Evolutionary conservation across 257 asterid genomes (phyloP).

Genomic region (Scutellaria minor): DNA sequence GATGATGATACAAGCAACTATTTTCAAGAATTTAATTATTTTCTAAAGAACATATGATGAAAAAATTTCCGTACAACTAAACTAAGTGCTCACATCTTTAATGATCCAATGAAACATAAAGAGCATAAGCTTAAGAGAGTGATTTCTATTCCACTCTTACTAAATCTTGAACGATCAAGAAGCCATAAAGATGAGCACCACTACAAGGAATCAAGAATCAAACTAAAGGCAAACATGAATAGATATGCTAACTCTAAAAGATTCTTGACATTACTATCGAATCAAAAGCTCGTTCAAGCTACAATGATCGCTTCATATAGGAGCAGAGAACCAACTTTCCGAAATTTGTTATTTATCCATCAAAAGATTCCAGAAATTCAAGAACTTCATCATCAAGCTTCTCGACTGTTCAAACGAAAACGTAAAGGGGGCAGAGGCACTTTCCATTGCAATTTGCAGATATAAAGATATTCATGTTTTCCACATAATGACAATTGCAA

Average conservation of each 20-base stretch:
- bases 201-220: slow-evolving; percentile 41
- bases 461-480: slow-evolving; percentile 17
- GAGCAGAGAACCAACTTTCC: slow-evolving; percentile 24
- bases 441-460: slow-evolving; percentile 30
- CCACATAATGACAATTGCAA: slow-evolving; percentile 12
- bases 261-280: slow-evolving; percentile 26
- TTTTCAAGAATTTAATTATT: background rate
- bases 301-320: slow-evolving; percentile 10
- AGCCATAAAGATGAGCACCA: slow-evolving; percentile 37
- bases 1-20: background rate
- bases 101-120: slow-evolving; percentile 19
- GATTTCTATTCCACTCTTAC: slow-evolving; percentile 11
- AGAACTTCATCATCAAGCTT: slow-evolving; percentile 42
- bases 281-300: slow-evolving; percentile 19
- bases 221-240: background rate
- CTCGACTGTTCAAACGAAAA: slow-evolving; percentile 19
- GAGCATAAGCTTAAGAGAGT: slow-evolving; percentile 20
- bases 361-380: slow-evolving; percentile 29
- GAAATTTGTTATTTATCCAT: background rate
- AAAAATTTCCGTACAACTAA: slow-evolving; percentile 22
- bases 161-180: slow-evolving; percentile 38
- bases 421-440: background rate
- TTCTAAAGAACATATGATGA: background rate
- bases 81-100: background rate
- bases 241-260: slow-evolving; percentile 32